phyloP scores from a whole-genome alignment of 106 monocot genomes.

The Ottelia alismoides region DNA sequence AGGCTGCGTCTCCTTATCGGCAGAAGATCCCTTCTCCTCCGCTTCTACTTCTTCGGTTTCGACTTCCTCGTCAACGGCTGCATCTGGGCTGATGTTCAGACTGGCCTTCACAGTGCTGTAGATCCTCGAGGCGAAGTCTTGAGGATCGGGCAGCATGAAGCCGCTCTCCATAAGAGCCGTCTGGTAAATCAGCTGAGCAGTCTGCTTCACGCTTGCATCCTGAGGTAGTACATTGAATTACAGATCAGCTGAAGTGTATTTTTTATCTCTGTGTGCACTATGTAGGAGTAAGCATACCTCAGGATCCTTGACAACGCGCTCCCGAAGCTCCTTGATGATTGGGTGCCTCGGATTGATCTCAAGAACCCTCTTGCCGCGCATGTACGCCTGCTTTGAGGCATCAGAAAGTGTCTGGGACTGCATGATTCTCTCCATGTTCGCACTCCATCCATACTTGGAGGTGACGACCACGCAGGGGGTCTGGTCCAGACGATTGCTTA shows the following conservation, averaged over 20 bases:
- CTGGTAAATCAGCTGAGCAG: slow-evolving; percentile 80
- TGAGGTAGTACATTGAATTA: slow-evolving; percentile 17
- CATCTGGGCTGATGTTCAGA: slow-evolving; percentile 62
- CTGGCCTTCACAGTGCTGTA: slow-evolving; percentile 69
- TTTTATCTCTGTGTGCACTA: not conserved
- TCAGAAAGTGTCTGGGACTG: slow-evolving; percentile 87
- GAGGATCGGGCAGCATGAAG: slow-evolving; percentile 64
- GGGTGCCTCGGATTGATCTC: slow-evolving; percentile 98
- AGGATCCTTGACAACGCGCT: slow-evolving; percentile 58
- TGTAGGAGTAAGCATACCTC: slow-evolving; percentile 31
- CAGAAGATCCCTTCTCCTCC: slow-evolving; percentile 29
- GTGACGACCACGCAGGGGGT: slow-evolving; percentile 91
- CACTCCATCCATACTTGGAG: slow-evolving; percentile 92
- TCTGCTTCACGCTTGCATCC: slow-evolving; percentile 71
- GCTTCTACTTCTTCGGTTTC: slow-evolving; percentile 39
- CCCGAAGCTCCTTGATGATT: slow-evolving; percentile 92
- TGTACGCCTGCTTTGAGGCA: slow-evolving; percentile 66
- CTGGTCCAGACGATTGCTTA: slow-evolving; percentile 84
- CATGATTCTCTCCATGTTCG: slow-evolving; percentile 99
- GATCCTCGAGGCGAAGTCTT: slow-evolving; percentile 78
- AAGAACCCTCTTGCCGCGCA: slow-evolving; percentile 90
- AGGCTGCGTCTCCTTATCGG: slow-evolving; percentile 10
- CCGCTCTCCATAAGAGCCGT: slow-evolving; percentile 99
- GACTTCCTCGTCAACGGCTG: slow-evolving; percentile 72
- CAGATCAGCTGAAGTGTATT: not conserved